Evolutionary conservation across 306 rosid genomes (phyloP), one percentile per base, ranked within the genome.

Genomic region (Rosa persica): DNA sequence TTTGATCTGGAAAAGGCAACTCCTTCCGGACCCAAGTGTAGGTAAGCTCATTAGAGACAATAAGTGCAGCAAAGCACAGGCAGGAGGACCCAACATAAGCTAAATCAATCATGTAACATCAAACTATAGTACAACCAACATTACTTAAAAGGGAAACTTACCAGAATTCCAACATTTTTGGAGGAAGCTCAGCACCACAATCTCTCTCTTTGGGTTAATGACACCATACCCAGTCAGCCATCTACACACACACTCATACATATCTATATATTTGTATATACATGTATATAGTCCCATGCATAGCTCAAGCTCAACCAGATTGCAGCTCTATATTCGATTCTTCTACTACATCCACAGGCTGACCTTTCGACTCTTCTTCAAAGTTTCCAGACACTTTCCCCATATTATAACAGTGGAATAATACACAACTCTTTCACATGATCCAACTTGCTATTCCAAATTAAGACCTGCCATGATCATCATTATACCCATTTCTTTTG

Each of bases 401-500:
- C 46, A n/a, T 16, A 30, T 30, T 7, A n/a, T 34, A 40, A 42
- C 30, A 78, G 64, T 40, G 27, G 30, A 57, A 57, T n/a, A 57
- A 3, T 5, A 9, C 62, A 8, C 62, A 8, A 55, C 62, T 55
- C 30, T 57, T 61, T n/a, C 81, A 40, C 73, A 66, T 62, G 74
- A 71, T 81, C 67, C 52, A n/a, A 71, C 69, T 62, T 39, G 78
- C 39, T 65, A 20, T 13, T 34, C 40, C 80, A 40, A 62, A 51
- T 49, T 64, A 54, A 43, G 44, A 72, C 42, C 9, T 70, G 72
- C 67, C 61, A 51, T 30, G 54, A 42, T 42, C 67, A 40, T 17
- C 13, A 47, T 48, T 17, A n/a, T 62, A 30, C 1, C 43, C 3
- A 13, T 62, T 34, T 64, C 8, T 15, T 61, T 61, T 27, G 0